Evolutionary conservation across 345 rosid species (phyloP).

Genomic region (Eucalyptus erythrocorys): DNA sequence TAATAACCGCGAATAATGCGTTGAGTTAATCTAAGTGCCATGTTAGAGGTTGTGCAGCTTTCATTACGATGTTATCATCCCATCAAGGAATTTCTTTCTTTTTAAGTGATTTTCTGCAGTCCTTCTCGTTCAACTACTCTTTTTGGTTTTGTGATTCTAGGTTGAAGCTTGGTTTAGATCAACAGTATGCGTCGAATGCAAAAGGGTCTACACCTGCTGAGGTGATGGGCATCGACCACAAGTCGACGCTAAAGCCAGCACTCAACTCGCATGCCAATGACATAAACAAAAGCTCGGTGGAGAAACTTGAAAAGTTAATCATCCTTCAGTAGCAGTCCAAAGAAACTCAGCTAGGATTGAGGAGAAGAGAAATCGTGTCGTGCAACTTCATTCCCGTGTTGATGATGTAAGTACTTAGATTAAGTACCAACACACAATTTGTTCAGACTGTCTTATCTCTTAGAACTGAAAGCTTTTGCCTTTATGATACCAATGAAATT

Average conservation of each 20-base stretch:
- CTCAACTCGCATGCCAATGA: conserved; percentile 36
- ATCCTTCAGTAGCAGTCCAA: conserved; percentile 43
- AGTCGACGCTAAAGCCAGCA: conserved; percentile 45
- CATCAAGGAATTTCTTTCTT: not conserved
- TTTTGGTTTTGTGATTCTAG: not conserved
- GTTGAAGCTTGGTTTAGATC: not conserved
- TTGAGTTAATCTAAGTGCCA: not conserved
- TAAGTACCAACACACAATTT: not conserved
- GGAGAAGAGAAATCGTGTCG: conserved; percentile 18
- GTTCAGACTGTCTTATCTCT: not conserved
- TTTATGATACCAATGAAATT: not conserved
- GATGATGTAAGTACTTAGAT: conserved; percentile 29
- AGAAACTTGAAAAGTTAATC: conserved; percentile 40
- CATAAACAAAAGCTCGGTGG: conserved; percentile 36
- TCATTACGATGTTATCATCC: fast-evolving
- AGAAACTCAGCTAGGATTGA: conserved; percentile 41
- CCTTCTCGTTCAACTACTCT: not conserved
- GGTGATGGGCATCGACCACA: conserved; percentile 79
- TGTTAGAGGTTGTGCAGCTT: not conserved
- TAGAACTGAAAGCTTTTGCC: not conserved
- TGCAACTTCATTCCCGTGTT: conserved; percentile 34
- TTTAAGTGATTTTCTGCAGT: not conserved
- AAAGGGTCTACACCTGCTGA: conserved; percentile 49
- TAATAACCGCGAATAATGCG: not conserved
- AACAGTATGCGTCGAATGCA: conserved; percentile 47